Evolutionary conservation across 139 green algal species (phyloP), one percentile per base, ranked within the genome.

Genomic region (Chlorella sp.): DNA sequence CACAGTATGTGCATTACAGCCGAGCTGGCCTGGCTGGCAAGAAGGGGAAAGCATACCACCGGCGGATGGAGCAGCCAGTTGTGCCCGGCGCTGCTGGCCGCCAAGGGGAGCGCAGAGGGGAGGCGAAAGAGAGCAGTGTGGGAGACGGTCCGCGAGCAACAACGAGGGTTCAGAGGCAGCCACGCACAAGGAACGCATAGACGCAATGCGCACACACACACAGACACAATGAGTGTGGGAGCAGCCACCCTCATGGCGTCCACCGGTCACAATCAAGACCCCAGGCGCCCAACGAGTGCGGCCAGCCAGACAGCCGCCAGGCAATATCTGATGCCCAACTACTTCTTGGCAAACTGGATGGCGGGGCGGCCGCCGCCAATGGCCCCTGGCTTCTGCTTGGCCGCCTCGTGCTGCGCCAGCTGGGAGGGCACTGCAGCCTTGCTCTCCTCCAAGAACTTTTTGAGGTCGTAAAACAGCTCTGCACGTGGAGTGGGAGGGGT

Each of bases 401-500:
- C 82, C 18, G 96, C 96, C 88, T 98, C 96, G 92, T 98, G 96
- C 22, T 92, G 86, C 7, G 96, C 95, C 86, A 99, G 90, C 93
- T 97, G 93, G 15, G 91, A 57, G 21, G 94, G 93, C 87, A 98
- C 95, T 3, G 84, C 11, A 0, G 90, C 93, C 40, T 96, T 95
- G 88, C 92, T 95, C 24, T 98, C 96, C 87, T 96, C 93, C 91
- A 96, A 81, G n/a, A 96, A 87, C 88, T 95, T 95, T 92, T 98
- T 98, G 24, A 99, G 94, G 91, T 99, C 98, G 91, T 98, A 99
- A 90, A 99, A 99, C 15, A 99, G 91, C 61, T 97, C 94, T 22
- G 93, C 48, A 92, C 48, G 73, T 32, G 0, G 61, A 3, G n/a
- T 34, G 57, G 82, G 82, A 24, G 34, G 64, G 82, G 53, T 28